Evolutionary conservation across 306 rosid species (phyloP).

Genomic region (Adenanthera pavonina): DNA sequence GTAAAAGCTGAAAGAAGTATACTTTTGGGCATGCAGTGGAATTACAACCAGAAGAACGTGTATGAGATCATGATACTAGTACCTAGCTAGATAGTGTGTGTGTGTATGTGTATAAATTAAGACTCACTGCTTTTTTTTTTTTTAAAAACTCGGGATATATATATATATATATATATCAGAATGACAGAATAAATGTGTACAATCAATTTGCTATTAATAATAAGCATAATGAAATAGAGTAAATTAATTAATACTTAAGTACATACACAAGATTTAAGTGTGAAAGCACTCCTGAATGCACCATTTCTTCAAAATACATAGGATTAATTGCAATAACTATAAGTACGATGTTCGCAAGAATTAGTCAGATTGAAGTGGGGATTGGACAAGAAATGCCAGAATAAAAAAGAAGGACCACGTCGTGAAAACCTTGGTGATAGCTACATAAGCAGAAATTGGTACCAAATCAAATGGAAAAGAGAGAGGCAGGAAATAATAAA

Average conservation of each 20-base stretch:
- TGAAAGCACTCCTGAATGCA: slow-evolving; percentile 26
- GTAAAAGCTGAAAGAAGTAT: slow-evolving; percentile 33
- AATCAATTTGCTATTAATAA: slow-evolving; percentile 26
- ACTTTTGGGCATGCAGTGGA: slow-evolving; percentile 28
- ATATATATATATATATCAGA: slow-evolving; percentile 19
- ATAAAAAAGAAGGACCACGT: slow-evolving; percentile 34
- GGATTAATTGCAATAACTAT: slow-evolving; percentile 10
- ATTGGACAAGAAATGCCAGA: slow-evolving; percentile 20
- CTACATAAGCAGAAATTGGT: slow-evolving; percentile 44
- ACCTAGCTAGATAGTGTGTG: neutral
- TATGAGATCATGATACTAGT: slow-evolving; percentile 26
- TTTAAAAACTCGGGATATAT: neutral
- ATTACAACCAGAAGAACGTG: slow-evolving; percentile 32
- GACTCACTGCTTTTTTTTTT: neutral
- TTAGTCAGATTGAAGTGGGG: slow-evolving; percentile 42
- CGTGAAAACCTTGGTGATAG: slow-evolving; percentile 40
- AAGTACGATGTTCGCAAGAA: slow-evolving; percentile 16
- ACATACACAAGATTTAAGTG: slow-evolving; percentile 13
- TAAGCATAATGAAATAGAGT: slow-evolving; percentile 10
- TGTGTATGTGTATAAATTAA: neutral
- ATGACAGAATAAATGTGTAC: neutral
- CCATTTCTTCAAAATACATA: slow-evolving; percentile 9
- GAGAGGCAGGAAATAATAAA: slow-evolving; percentile 15
- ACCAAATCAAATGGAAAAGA: slow-evolving; percentile 39
- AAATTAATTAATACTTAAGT: slow-evolving; percentile 34